These are phyloP conservation scores for Drosera spatulata DNA, from an alignment of 179 eudicot genomes.

Conservation along the genomic window DNA sequence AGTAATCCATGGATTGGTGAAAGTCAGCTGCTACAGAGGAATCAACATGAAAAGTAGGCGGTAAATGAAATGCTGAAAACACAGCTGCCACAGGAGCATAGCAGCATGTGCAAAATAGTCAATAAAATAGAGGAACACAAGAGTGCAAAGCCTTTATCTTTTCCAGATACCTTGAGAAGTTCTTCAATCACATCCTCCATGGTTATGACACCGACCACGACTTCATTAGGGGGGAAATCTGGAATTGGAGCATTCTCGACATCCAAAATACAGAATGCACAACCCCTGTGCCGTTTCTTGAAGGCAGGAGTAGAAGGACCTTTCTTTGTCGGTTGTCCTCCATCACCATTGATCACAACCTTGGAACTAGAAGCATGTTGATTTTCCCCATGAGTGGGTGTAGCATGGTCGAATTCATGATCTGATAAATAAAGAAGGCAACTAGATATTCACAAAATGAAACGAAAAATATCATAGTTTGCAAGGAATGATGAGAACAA, in stretches of 20 bases:
- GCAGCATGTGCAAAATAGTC: too few relatives aligned
- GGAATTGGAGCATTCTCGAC: conserved; percentile 74
- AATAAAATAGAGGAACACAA: not conserved
- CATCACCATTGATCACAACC: conserved; percentile 22
- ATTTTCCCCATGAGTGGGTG: conserved; percentile 5
- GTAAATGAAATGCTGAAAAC: too few relatives aligned
- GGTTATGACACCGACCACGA: conserved; percentile 76
- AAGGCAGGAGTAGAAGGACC: conserved; percentile 59
- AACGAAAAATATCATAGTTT: too few relatives aligned
- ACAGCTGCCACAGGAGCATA: too few relatives aligned
- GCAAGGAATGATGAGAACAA: too few relatives aligned
- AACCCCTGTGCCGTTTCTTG: conserved; percentile 79
- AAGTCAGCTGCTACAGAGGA: too few relatives aligned
- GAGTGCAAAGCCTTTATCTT: not conserved
- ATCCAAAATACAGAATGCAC: conserved; percentile 91
- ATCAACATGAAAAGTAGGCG: too few relatives aligned
- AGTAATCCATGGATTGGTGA: too few relatives aligned
- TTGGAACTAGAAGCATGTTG: conserved; percentile 16
- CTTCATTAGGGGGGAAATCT: conserved; percentile 51
- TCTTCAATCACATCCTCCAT: conserved; percentile 99
- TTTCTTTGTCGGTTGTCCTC: conserved; percentile 35
- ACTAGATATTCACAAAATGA: not conserved
- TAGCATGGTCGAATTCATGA: conserved; percentile 7
- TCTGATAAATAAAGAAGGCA: conserved; percentile 10
- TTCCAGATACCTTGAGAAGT: conserved; percentile 71